Base-by-base conservation (phyloP, 176 grass and related monocot genomes). In the Hyparrhenia diplandra region DNA sequence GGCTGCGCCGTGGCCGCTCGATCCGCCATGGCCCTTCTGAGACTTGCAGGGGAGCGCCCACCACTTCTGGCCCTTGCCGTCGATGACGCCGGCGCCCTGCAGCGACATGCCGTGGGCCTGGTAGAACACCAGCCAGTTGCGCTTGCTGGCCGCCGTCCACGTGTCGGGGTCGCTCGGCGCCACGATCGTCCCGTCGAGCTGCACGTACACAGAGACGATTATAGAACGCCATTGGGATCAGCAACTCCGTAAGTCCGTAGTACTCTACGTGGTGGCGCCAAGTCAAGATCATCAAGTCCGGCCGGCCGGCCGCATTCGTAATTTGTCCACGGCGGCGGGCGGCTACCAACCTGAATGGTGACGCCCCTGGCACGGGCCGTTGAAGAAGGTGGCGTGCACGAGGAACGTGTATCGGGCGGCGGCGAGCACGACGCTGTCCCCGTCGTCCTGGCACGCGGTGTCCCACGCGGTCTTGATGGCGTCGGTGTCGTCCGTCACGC, bases 41-140 rank as follows among this genome's bases (percentile, higher is more conserved):
- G 90, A 82, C 73, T 99, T 99, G 90, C 96, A n/a, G 80, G 90
- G 88, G 47, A 99, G 96, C 23, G 95, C 85, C 96, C 96, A 99
- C 96, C 96, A 99, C 75, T 91, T 95, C 76, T 93, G 90, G 9
- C 96, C 96, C 40, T 84, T 95, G 37, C 96, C 96, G 76, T 99
- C 96, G 60, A 99, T 99, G 63, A 99, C 62, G 3, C 96, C 96
- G 21, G 86, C 20, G 51, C 96, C 96, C 76, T 49, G 84, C 29
- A 99, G 79, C n/a, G 82, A 69, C 62, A 90, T 10, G 34, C 92
- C 92, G 28, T 95, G 64, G 24, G 88, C 76, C 45, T 70, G 83
- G 85, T 99, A 99, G 87, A 99, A 99, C 21, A 99, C 64, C 1
- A 99, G 96, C 96, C 96, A 99, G 77, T 91, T 90, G 41, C 84